Evolutionary conservation across 2,329 filamentous ascomycete genomes (phyloP).

Genomic region (Lasiodiplodia gonubiensis): DNA sequence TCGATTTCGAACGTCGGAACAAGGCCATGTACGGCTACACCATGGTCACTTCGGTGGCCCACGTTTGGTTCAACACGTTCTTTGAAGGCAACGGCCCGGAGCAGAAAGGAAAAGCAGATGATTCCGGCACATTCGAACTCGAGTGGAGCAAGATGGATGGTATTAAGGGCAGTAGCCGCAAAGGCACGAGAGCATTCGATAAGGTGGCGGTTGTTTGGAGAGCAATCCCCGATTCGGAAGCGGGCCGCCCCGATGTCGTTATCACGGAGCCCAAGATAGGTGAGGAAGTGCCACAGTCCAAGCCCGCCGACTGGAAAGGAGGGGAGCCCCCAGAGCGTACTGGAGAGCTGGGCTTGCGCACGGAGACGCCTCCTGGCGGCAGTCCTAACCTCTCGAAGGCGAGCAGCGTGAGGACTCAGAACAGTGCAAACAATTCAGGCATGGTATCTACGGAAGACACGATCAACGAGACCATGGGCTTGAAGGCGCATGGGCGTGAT

Average conservation of each 20-base stretch:
- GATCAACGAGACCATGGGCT: conserved; percentile 41
- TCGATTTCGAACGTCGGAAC: conserved; percentile 86
- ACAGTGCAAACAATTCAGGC: conserved; percentile 36
- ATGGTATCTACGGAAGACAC: conserved; percentile 40
- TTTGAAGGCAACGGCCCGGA: conserved; percentile 85
- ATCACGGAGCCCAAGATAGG: conserved; percentile 70
- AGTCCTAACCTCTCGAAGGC: conserved; percentile 71
- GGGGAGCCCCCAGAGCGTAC: conserved; percentile 35
- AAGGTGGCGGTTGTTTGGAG: conserved; percentile 86
- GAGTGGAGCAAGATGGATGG: conserved; percentile 87
- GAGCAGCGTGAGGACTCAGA: conserved; percentile 66
- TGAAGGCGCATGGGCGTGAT: conserved; percentile 47
- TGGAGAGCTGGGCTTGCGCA: conserved; percentile 69
- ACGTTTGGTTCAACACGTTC: conserved; percentile 96
- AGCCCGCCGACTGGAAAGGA: conserved; percentile 77
- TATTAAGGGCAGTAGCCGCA: conserved; percentile 85
- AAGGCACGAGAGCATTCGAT: conserved; percentile 83
- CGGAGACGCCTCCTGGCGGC: conserved; percentile 58
- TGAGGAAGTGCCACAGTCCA: conserved; percentile 72
- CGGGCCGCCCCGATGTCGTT: conserved; percentile 48
- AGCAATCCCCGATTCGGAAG: conserved; percentile 41
- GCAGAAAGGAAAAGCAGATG: conserved; percentile 66
- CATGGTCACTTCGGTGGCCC: conserved; percentile 90
- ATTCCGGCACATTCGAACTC: conserved; percentile 73
- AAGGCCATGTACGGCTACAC: conserved; percentile 76